Evolutionary conservation across 768 basidiomycete genomes (phyloP).

Genomic region (Calocybe gangraenosa): DNA sequence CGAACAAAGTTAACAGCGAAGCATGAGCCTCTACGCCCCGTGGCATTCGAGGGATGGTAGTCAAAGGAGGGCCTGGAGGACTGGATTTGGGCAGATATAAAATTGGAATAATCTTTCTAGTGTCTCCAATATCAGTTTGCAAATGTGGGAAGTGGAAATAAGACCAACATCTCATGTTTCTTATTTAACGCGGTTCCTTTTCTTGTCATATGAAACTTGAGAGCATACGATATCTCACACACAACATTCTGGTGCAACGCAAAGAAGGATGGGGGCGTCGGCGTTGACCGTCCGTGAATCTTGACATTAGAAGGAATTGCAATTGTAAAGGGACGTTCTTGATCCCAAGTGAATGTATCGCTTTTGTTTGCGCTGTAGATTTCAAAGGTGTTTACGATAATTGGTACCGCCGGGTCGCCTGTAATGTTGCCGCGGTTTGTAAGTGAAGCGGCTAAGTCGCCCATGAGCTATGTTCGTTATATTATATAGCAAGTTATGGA

Average conservation of each 20-base stretch:
- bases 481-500: too few species aligned
- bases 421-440: slow-evolving; percentile 24
- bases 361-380: slow-evolving; percentile 22
- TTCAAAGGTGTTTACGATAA: slow-evolving; percentile 24
- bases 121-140: background rate
- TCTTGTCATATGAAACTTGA: slow-evolving; percentile 34
- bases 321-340: slow-evolving; percentile 32
- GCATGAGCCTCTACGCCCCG: slow-evolving; percentile 15
- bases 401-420: slow-evolving; percentile 20
- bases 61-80: slow-evolving; percentile 29
- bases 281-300: slow-evolving; percentile 18
- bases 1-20: slow-evolving; percentile 17
- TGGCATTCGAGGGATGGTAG: slow-evolving; percentile 25
- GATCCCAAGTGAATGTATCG: slow-evolving; percentile 19
- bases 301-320: slow-evolving; percentile 32
- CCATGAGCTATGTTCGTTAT: slow-evolving; percentile 31
- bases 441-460: slow-evolving; percentile 27
- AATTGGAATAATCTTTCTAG: slow-evolving; percentile 29
- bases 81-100: slow-evolving; percentile 41
- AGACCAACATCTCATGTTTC: slow-evolving; percentile 29
- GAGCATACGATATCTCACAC: slow-evolving; percentile 30
- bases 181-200: slow-evolving; percentile 31
- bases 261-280: slow-evolving; percentile 35
- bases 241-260: slow-evolving; percentile 23
- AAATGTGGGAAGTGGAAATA: background rate